Evolutionary conservation across 495 filamentous ascomycete species (phyloP), one percentile per base, ranked within the genome.

Genomic region (Hypoxylon crocopeplum): DNA sequence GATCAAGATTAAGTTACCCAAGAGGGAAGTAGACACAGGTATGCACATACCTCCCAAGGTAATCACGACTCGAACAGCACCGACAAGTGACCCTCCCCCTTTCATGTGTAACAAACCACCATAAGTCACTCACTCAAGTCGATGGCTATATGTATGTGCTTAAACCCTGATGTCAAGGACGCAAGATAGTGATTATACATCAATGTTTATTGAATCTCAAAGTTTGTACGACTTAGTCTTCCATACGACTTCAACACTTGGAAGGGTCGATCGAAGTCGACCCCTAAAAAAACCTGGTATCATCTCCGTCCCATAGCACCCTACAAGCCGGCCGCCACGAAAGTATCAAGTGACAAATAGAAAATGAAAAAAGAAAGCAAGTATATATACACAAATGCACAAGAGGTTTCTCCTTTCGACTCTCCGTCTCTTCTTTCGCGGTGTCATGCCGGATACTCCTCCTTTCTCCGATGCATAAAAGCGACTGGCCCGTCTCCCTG

Each of bases 341-440:
- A 47, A n/a, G n/a, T 39, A 12, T 40, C 2, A 52, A 24, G 36
- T 32, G 57, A 56, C 56, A 62, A 44, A 51, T 42, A 49, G 41
- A 48, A 62, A 59, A n/a, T n/a, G n/a, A n/a, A 62, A 16, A 61
- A 56, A 67, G 45, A 48, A 48, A 57, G 39, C 39, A 52, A 56
- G 52, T 57, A 66, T 70, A 70, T 64, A 70, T 68, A 69, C 62
- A 69, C 62, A 69, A 62, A 57, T 70, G 54, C 56, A 61, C 46
- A 53, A 54, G n/a, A 44, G 13, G 39, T 40, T 27, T 37, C 54
- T 46, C 48, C 11, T 17, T 61, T 27, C 29, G 48, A 22, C 30
- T 39, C 27, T 20, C 45, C 41, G 7, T 38, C 25, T 46, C 32
- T 56, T n/a, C n/a, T 48, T 48, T 22, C 13, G 49, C 49, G 33